Conservation (phyloP, 768 basidiomycete species). For the Suillus ampliporus region DNA sequence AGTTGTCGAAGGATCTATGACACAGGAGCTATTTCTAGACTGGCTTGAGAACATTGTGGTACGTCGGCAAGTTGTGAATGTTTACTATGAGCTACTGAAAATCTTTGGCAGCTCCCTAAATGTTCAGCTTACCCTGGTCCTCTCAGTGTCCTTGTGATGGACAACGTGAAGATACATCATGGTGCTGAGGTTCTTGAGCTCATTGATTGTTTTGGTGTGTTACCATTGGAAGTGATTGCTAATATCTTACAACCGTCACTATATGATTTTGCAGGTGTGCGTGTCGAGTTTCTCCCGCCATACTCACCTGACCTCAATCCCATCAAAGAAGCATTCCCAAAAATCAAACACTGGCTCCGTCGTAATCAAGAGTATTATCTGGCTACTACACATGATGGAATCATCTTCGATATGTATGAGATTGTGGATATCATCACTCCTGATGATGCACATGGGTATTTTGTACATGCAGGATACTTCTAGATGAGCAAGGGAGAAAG, state of each 20-base stretch:
- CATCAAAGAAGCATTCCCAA: conserved; percentile 45
- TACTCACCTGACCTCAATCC: conserved; percentile 48
- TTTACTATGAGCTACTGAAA: conserved; percentile 34
- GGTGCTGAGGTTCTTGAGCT: conserved; percentile 34
- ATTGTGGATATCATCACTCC: conserved; percentile 33
- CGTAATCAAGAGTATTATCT: conserved; percentile 21
- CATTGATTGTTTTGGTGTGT: conserved; percentile 15
- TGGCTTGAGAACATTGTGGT: too few species aligned
- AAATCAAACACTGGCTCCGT: conserved; percentile 38
- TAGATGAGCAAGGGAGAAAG: too few species aligned
- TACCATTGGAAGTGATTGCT: neutral
- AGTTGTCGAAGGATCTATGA: too few species aligned
- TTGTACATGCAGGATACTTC: conserved; percentile 40
- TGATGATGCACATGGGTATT: conserved; percentile 36
- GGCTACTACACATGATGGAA: conserved; percentile 11
- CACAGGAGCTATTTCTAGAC: too few species aligned
- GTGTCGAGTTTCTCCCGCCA: conserved; percentile 38
- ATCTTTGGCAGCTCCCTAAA: conserved; percentile 24
- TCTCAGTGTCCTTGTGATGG: conserved; percentile 43
- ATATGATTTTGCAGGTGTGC: conserved; percentile 26
- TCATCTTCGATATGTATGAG: conserved; percentile 35
- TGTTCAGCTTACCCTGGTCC: conserved; percentile 42
- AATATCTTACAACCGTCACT: neutral
- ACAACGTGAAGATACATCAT: conserved; percentile 49
- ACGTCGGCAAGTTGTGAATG: conserved; percentile 20